Conservation (phyloP, 2,329 filamentous ascomycete genomes). For the Nemania diffusa region DNA sequence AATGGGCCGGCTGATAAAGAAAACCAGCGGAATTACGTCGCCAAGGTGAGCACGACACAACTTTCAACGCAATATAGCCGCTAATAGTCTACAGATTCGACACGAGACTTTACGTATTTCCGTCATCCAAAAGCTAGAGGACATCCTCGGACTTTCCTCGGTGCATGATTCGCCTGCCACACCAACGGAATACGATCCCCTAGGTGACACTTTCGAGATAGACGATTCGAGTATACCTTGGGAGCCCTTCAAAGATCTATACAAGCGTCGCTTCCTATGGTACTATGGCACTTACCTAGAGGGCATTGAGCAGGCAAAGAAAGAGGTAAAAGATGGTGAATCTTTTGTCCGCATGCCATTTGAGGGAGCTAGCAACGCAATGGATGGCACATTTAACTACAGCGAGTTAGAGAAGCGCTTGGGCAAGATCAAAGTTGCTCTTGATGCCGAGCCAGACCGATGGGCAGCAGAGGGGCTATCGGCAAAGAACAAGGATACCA, state of each 20-base stretch:
- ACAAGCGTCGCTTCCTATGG: slow-evolving; percentile 94
- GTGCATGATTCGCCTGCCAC: slow-evolving; percentile 57
- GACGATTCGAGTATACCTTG: slow-evolving; percentile 69
- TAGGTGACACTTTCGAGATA: slow-evolving; percentile 52
- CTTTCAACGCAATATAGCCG: neutral
- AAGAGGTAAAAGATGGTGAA: slow-evolving; percentile 70
- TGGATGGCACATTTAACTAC: slow-evolving; percentile 90
- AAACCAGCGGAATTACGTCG: slow-evolving; percentile 78
- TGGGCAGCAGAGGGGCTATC: slow-evolving; percentile 78
- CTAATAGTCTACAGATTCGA: slow-evolving; percentile 72
- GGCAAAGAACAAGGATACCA: slow-evolving; percentile 72
- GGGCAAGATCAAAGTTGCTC: slow-evolving; percentile 71
- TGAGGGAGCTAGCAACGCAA: slow-evolving; percentile 78
- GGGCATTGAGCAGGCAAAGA: slow-evolving; percentile 72
- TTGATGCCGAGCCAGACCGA: slow-evolving; percentile 75
- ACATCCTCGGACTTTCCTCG: slow-evolving; percentile 73
- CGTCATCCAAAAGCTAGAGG: slow-evolving; percentile 86
- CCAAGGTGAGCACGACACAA: slow-evolving; percentile 70
- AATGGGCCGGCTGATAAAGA: slow-evolving; percentile 75
- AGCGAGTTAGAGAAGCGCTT: slow-evolving; percentile 76
- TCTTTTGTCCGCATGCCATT: slow-evolving; percentile 88
- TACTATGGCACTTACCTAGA: slow-evolving; percentile 89
- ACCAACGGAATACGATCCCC: slow-evolving; percentile 46
- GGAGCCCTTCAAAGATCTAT: slow-evolving; percentile 89
- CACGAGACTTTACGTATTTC: slow-evolving; percentile 91